Evolutionary conservation across 306 rosid species (phyloP).

Genomic region (Quercus robur): DNA sequence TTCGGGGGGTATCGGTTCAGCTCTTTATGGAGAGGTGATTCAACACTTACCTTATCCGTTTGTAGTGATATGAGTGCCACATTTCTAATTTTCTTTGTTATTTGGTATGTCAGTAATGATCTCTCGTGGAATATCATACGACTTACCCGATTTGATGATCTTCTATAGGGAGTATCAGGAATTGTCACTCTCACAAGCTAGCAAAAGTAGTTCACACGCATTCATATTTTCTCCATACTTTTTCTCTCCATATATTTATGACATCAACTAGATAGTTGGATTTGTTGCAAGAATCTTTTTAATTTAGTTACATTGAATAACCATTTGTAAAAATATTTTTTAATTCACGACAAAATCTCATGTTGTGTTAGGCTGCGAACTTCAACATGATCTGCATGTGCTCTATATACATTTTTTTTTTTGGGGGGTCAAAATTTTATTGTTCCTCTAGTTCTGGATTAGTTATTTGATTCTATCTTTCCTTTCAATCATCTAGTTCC

Average conservation of each 20-base stretch:
- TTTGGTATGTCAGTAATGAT: no score
- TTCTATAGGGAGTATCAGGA: not conserved
- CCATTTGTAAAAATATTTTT: not conserved
- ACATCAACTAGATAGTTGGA: not conserved
- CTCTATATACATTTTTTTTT: not conserved
- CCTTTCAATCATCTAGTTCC: not conserved
- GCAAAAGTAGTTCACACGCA: no score
- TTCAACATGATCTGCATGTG: not conserved
- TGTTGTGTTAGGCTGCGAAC: not conserved
- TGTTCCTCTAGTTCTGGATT: not conserved
- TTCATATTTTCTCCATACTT: no score
- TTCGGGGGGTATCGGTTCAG: conserved; percentile 58
- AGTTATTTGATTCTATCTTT: not conserved
- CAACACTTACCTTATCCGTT: not conserved
- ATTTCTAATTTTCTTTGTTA: no score
- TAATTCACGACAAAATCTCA: not conserved
- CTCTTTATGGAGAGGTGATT: conserved; percentile 65
- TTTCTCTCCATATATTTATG: not conserved
- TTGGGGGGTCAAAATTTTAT: no score
- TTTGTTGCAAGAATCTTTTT: not conserved
- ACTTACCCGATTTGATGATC: not conserved
- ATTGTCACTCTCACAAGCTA: not conserved
- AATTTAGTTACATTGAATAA: not conserved
- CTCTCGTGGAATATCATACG: not conserved
- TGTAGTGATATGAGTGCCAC: not conserved